Evolutionary conservation across 768 basidiomycete species (phyloP), one percentile per base, ranked within the genome.

Genomic region (Mycena pura): DNA sequence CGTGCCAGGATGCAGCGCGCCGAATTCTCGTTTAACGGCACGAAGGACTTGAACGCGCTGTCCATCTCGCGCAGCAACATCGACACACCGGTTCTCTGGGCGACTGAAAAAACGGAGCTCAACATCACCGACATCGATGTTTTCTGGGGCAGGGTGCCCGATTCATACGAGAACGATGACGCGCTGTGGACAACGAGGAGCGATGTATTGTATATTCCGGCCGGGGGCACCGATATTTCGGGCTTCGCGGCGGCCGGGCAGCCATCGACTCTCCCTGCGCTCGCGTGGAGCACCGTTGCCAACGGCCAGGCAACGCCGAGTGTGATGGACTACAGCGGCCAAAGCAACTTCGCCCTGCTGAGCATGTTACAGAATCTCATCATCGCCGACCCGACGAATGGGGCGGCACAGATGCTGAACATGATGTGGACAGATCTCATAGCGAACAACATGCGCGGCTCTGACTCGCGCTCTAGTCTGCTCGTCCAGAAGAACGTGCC

Each of bases 351-450:
- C 27, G 66, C 63, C 14, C 29, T 65, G 1, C 41, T 65, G 14
- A 34, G 19, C 19, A 68, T 62, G 28, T 65, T 49, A 38, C 63
- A 68, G 47, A 6, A 38, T n/a, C 54, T 67, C 57, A 25, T 67
- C 41, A 6, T 52, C 32, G 45, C 27, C 48, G 6, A 76, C 48
- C 57, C 67, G 1, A 21, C 21, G 14, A 47, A 36, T 19, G 67
- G 64, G 6, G 43, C 58, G 3, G 54, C 63, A 14, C 47, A 59
- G n/a, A 65, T 68, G 6, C 50, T 40, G 10, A 63, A 64, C 21
- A 51, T 68, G 17, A 65, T 68, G 9, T 68, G 66, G 66, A 68
- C 66, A 22, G 66, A 68, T 39, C 47, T 68, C 22, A 48, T 65
- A 46, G 66, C 63, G 7, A 67, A 67, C 39, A 67, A 49, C 41